A percentile compares a stretch with the other conserved stretches of the same genome.
Conservation (phyloP, 345 rosid genomes). For the Laguncularia racemosa region DNA sequence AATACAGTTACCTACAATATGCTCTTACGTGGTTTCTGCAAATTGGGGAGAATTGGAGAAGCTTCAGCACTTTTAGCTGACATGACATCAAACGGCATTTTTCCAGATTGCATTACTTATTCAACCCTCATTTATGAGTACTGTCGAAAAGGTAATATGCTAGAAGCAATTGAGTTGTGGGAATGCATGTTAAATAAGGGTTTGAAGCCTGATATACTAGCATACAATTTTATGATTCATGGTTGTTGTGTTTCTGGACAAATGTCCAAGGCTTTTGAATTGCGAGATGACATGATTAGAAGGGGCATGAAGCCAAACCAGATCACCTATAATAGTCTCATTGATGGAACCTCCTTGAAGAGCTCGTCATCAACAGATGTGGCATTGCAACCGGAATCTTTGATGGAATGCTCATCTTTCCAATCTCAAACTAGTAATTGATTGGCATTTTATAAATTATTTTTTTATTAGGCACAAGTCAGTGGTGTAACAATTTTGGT, state of each 20-base stretch:
- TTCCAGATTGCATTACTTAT: conserved; percentile 81
- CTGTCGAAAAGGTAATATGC: conserved; percentile 45
- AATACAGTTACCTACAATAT: conserved; percentile 69
- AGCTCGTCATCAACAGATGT: conserved; percentile 16
- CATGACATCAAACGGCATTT: conserved; percentile 49
- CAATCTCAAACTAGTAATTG: too few relatives aligned
- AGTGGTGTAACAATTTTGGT: too few relatives aligned
- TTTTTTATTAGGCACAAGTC: too few relatives aligned
- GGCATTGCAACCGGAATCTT: neutral
- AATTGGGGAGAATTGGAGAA: conserved; percentile 56
- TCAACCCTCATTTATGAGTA: conserved; percentile 71
- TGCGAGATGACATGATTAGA: conserved; percentile 64
- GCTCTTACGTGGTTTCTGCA: conserved; percentile 72
- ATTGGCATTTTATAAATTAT: too few relatives aligned
- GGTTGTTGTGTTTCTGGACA: conserved; percentile 68
- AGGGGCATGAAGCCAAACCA: conserved; percentile 38
- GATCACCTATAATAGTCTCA: conserved; percentile 10
- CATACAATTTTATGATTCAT: conserved; percentile 57
- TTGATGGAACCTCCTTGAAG: conserved; percentile 8
- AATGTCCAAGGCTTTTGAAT: conserved; percentile 43
- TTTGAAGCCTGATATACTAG: conserved; percentile 56
- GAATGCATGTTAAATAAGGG: conserved; percentile 57
- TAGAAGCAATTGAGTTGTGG: conserved; percentile 64
- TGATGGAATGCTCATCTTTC: too few relatives aligned
- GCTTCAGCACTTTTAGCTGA: conserved; percentile 45